Evolutionary conservation across 306 rosid species (phyloP).

Genomic region (barrel medic (Medicago truncatula)): MtrunA17r5.0-ANR NC_053048.1:43559501-43560000

Average conservation of each 20-base stretch:
- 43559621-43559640: neutral
- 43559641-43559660: neutral
- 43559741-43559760: neutral
- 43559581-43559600: neutral
- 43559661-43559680: neutral
- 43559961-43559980: constrained; percentile 10
- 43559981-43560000: neutral
- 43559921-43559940: constrained; percentile 1
- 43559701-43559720: neutral
- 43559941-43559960: constrained; percentile 13
- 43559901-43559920: neutral
- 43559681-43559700: neutral
- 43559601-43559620: neutral
- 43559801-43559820: neutral
- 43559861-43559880: neutral
- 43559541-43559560: constrained; percentile 12
- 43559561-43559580: neutral
- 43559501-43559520: constrained; percentile 18
- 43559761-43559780: neutral
- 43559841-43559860: neutral
- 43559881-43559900: neutral
- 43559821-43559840: constrained; percentile 3
- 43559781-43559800: constrained; percentile 5
- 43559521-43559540: constrained; percentile 1
- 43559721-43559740: neutral